phyloP scores from a whole-genome alignment of 345 rosid species.

The Mercurialis annua region DNA sequence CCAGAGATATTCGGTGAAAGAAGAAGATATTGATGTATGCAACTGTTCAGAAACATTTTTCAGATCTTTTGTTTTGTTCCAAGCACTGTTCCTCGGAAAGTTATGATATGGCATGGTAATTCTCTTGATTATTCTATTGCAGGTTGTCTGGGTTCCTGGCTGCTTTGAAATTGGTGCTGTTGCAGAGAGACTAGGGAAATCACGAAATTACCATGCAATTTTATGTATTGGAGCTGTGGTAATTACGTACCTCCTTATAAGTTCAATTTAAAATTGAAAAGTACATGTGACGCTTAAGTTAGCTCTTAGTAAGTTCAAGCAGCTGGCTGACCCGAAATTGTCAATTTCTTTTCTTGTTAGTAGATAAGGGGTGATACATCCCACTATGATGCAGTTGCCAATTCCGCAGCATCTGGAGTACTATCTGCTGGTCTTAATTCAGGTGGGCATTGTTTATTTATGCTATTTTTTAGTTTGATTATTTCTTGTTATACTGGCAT shows the following conservation, averaged over 20 bases:
- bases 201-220: conserved; percentile 64
- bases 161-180: conserved; percentile 76
- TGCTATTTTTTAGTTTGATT: neutral
- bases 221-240: conserved; percentile 99
- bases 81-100: neutral
- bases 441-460: conserved; percentile 39
- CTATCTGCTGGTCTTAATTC: conserved; percentile 94
- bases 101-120: neutral
- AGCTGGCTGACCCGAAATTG: conserved; percentile 13
- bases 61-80: neutral
- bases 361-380: conserved; percentile 96
- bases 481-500: neutral
- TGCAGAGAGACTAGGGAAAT: conserved; percentile 76
- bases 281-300: neutral
- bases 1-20: conserved; percentile 70
- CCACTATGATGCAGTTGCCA: conserved; percentile 94
- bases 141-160: conserved; percentile 99
- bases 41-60: neutral
- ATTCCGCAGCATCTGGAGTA: conserved; percentile 94
- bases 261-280: neutral
- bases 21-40: conserved; percentile 74
- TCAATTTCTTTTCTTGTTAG: conserved; percentile 17
- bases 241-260: conserved; percentile 28
- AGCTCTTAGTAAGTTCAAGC: neutral
- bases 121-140: conserved; percentile 10